Base-by-base conservation (phyloP, 352 stramenopile species). In the Globisporangium spiculum region DNA sequence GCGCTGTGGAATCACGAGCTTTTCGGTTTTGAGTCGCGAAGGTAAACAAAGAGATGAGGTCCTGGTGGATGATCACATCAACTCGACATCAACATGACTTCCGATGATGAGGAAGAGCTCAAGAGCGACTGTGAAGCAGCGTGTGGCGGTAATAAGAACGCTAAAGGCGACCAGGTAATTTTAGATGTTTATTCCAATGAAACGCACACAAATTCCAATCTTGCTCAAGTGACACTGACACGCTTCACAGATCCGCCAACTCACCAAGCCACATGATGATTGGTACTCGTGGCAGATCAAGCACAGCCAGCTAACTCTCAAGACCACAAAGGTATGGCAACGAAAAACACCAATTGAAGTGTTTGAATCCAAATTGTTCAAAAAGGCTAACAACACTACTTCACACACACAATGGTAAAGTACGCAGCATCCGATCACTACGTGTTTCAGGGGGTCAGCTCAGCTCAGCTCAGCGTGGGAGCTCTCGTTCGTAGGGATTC, bases 381-480 rank as follows among this genome's bases (percentile, higher is more conserved):
- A 32, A 32, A 55, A 30, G 22, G 44, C 18, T 36, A 60, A n/a
- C 36, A 20, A 46, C 30, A 27, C 26, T 18, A 60, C 55, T 14
- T 22, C 32, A 30, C 32, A 27, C 32, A 46, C 55, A 48, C n/a
- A 32, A 48, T 27, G 32, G 30, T 32, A 32, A 32, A 32, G 32
- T 48, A 61, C 56, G 56, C 56, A 41, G 56, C 56, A 27, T 48
- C 41, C n/a, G 22, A 6, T 30, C 56, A 18, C 56, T 26, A 22
- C 56, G 56, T 61, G 20, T 34, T 48, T 61, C 22, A 27, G 48
- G 22, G 18, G 48, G n/a, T 20, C 41, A 8, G 16, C 10, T 30
- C 18, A 20, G 53, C 30, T 20, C 41, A 8, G 16, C 10, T 27
- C 54, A 38, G 6, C 44, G 5, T 22, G 53, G 30, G 53, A n/a